These are phyloP conservation scores for Sclerotinia sclerotiorum DNA, from an alignment of 2,329 filamentous ascomycete species.

Conservation along the genomic window DNA sequence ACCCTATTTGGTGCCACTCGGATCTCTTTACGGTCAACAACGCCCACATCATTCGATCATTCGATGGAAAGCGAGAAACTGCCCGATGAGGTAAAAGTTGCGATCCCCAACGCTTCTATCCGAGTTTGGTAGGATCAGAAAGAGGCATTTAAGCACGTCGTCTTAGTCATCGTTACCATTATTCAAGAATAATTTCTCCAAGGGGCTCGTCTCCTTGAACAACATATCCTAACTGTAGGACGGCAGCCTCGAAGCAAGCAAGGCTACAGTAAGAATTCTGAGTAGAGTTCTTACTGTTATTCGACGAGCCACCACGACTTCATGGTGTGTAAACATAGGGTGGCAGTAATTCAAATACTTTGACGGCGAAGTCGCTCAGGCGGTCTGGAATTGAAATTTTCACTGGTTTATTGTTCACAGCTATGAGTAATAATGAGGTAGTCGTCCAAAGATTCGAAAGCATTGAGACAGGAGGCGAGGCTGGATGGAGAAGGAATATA, in stretches of 20 bases:
- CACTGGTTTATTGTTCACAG: neutral
- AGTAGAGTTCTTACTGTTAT: constrained; percentile 16
- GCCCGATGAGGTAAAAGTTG: neutral
- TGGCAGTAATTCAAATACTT: neutral
- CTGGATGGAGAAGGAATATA: neutral
- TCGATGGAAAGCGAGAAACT: neutral
- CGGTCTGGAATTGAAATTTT: neutral
- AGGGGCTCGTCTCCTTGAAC: neutral
- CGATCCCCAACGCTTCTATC: neutral
- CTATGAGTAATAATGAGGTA: neutral
- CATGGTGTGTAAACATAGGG: neutral
- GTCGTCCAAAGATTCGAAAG: neutral
- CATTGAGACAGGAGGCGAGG: neutral
- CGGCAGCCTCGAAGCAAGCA: neutral
- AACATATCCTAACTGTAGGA: neutral
- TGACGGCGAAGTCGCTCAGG: constrained; percentile 17
- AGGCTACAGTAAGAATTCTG: constrained; percentile 3
- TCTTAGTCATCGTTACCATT: constrained; percentile 1
- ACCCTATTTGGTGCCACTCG: neutral
- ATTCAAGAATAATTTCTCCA: neutral
- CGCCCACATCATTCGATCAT: neutral
- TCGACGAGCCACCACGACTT: constrained; percentile 18
- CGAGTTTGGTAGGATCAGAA: neutral
- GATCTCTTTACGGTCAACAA: neutral
- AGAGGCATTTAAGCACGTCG: neutral